phyloP scores from a whole-genome alignment of 768 basidiomycete genomes.

The Suillus cothurnatus region DNA sequence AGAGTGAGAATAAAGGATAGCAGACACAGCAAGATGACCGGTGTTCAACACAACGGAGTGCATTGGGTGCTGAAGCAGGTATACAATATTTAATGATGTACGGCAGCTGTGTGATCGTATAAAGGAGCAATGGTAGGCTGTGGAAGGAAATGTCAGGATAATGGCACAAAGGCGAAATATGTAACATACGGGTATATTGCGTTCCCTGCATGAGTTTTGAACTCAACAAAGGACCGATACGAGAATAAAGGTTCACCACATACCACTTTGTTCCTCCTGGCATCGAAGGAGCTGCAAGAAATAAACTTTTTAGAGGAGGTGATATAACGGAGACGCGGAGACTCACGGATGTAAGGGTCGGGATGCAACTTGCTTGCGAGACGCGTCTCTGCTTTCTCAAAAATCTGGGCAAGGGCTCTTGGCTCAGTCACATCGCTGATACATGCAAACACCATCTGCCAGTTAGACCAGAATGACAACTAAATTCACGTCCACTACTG shows the following conservation, averaged over 20 bases:
- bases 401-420: slow-evolving; percentile 71
- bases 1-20: background rate
- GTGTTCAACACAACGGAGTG: background rate
- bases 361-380: slow-evolving; percentile 75
- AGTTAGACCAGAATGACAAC: background rate
- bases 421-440: slow-evolving; percentile 83
- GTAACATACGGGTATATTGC: slow-evolving; percentile 72
- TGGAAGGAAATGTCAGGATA: slow-evolving; percentile 10
- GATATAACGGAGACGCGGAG: background rate
- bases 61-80: slow-evolving; percentile 5
- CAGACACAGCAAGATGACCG: background rate
- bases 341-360: slow-evolving; percentile 92
- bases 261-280: slow-evolving; percentile 98
- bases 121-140: slow-evolving; percentile 66
- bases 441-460: background rate
- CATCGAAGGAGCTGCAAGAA: slow-evolving; percentile 64
- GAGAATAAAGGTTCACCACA: slow-evolving; percentile 29
- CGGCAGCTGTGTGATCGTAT: slow-evolving; percentile 58
- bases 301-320: slow-evolving; percentile 6
- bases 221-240: slow-evolving; percentile 5
- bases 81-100: slow-evolving; percentile 26
- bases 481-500: slow-evolving; percentile 28
- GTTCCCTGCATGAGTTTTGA: slow-evolving; percentile 56
- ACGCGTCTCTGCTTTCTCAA: slow-evolving; percentile 78
- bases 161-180: background rate